Evolutionary conservation across 495 filamentous ascomycete genomes (phyloP).

Genomic region (Hypoxylon rickii): DNA sequence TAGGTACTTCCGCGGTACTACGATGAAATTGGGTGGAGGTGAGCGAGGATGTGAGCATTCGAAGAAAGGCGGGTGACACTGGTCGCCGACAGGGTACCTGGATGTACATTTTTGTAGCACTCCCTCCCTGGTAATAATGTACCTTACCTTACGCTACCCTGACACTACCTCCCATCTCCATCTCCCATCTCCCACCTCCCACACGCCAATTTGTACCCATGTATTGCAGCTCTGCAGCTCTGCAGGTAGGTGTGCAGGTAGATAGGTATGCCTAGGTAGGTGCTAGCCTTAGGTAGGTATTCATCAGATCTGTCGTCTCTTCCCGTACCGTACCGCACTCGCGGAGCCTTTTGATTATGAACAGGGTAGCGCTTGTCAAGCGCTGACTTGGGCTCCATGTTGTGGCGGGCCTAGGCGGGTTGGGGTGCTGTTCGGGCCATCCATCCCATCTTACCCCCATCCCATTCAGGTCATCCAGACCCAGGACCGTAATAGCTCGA

Average conservation of each 20-base stretch:
- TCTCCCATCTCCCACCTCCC: neutral
- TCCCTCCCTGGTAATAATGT: slow-evolving; percentile 10
- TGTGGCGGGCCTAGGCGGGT: slow-evolving; percentile 24
- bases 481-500: too few relatives aligned
- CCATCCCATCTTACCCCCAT: too few relatives aligned
- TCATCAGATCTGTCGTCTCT: slow-evolving; percentile 26
- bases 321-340: slow-evolving; percentile 25
- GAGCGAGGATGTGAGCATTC: slow-evolving; percentile 27
- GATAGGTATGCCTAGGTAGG: too few relatives aligned
- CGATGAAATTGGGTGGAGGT: slow-evolving; percentile 38
- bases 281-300: too few relatives aligned
- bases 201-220: slow-evolving; percentile 6
- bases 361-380: slow-evolving; percentile 23
- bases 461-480: neutral
- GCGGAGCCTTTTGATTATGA: slow-evolving; percentile 26
- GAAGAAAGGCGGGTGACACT: slow-evolving; percentile 34
- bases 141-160: neutral
- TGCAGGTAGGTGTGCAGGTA: neutral
- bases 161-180: neutral
- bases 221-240: too few relatives aligned
- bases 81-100: slow-evolving; percentile 37
- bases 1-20: slow-evolving; percentile 39
- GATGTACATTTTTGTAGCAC: slow-evolving; percentile 14
- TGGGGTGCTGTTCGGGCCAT: slow-evolving; percentile 19
- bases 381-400: slow-evolving; percentile 25